Evolutionary conservation across 768 basidiomycete species (phyloP), one percentile per base, ranked within the genome.

Genomic region (Fistulinella prunicolor): DNA sequence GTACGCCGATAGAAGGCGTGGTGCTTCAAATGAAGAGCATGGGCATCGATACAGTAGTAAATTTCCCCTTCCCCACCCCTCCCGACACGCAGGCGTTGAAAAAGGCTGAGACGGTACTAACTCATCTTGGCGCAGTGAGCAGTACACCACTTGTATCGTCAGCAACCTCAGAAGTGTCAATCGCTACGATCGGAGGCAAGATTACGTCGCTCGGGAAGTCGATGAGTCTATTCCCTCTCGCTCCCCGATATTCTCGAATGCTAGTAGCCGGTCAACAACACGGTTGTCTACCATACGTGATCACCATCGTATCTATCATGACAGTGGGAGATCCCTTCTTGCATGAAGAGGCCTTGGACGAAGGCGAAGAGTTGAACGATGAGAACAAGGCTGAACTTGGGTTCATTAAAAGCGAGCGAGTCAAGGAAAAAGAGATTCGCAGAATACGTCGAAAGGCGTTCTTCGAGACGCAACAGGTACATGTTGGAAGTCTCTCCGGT

Each of bases 21-120:
- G 89, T 98, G 9, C 74, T 98, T 26, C 94, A 97, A 67, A 97
- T 99, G 95, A 99, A 99, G 74, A 85, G 83, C 66, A 97, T 99
- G 94, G 91, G 95, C 62, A 95, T 99, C 49, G 94, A 98, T 60
- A 78, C 91, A 1, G 92, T 98, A 32, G 76, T 91, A 57, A 98
- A 98, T 70, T 99, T 99, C 67, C 96, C 96, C 14, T 98, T 98
- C 70, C 96, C 96, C 1, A 97, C 96, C 0, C 87, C 95, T 13
- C 96, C 96, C 0, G 90, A 96, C 65, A 80, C 86, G 30, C 59
- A 67, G 9, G 78, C 81, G 5, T 73, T 99, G 37, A 77, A 73
- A 48, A 86, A 85, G 60, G 93, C 96, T 2, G 94, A 99, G 69
- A 82, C 75, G 38, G 75, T 85, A 4, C 74, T 99, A 34, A 80